Evolutionary conservation across 208 protist genomes (phyloP), one percentile per base, ranked within the genome.

Genomic region (Leishmania tarentolae): DNA sequence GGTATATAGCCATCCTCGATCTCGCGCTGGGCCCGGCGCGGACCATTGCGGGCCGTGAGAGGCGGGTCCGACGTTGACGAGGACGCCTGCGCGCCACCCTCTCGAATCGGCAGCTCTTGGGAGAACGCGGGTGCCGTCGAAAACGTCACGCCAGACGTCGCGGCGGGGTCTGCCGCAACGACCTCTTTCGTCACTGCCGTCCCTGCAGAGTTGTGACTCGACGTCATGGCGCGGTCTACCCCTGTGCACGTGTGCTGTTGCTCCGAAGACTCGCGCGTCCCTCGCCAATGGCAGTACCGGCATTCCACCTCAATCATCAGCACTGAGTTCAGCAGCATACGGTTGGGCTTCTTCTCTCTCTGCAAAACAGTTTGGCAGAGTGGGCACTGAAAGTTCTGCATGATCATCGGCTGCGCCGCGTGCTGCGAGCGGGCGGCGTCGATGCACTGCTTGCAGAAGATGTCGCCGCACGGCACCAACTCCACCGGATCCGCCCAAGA

Each of bases 381-480:
- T 1, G 94, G 90, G 76, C 91, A 97, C 66, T 72, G 82, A 35
- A 81, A 81, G 82, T 72, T 81, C 35, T 77, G 89, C 52, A 83
- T 79, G 19, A 80, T 88, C 59, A 90, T 59, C 21, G 68, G 79
- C 79, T 78, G 70, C 7, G 89, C 74, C 24, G 76, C 72, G 71
- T 85, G 82, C 76, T 77, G 37, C 42, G 76, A 42, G 37, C 76
- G 77, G 21, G 82, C 69, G 21, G 56, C 63, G 42, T 61, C 63
- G 61, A 94, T 83, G 81, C 94, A 97, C 28, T 75, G 66, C 28
- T 57, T 28, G 75, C 94, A 97, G 75, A 92, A 95, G 80, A 89
- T 91, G 42, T 93, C 86, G 13, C 86, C 83, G 75, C 90, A 93
- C 1, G 83, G 81, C 11, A 80, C 71, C 46, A 86, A 61, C 66